Percentiles rank a stretch among this genome's conserved stretches.
Conservation (phyloP, 768 basidiomycete species). For the Hygrophoropsis aurantiaca region DNA sequence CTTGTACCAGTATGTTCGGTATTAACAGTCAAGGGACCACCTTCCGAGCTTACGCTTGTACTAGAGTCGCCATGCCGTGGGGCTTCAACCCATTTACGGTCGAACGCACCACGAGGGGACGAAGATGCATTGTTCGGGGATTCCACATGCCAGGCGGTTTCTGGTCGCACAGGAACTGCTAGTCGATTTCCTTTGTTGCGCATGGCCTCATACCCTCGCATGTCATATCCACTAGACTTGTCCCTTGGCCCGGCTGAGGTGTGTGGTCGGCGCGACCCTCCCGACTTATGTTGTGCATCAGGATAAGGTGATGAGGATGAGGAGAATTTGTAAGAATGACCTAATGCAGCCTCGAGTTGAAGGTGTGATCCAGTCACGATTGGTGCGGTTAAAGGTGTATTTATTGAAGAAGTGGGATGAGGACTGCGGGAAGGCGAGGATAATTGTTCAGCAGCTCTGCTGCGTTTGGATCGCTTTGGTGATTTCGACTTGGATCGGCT, state of each 20-base stretch:
- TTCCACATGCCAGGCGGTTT: slow-evolving; percentile 23
- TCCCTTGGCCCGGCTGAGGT: slow-evolving; percentile 76
- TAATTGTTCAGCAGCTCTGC: slow-evolving; percentile 25
- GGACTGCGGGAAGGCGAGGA: slow-evolving; percentile 43
- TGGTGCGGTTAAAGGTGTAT: slow-evolving; percentile 9
- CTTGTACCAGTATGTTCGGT: slow-evolving; percentile 14
- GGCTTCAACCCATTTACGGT: slow-evolving; percentile 19
- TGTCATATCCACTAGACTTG: slow-evolving; percentile 34
- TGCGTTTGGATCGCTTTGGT: slow-evolving; percentile 45
- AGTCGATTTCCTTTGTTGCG: slow-evolving; percentile 15
- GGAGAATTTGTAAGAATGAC: slow-evolving; percentile 27
- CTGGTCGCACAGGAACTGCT: slow-evolving; percentile 20
- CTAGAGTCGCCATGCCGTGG: slow-evolving; percentile 34
- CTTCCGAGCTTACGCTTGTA: slow-evolving; percentile 46
- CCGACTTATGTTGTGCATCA: slow-evolving; percentile 26
- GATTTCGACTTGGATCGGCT: slow-evolving; percentile 57
- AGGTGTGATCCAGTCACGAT: slow-evolving; percentile 2
- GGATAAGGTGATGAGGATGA: slow-evolving; percentile 31
- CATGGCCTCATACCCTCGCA: slow-evolving; percentile 9
- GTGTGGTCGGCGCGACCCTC: slow-evolving; percentile 56
- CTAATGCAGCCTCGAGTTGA: slow-evolving; percentile 8
- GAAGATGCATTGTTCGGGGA: no score
- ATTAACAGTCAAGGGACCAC: slow-evolving; percentile 34
- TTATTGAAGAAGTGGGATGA: slow-evolving; percentile 3
- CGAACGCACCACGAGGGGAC: slow-evolving; percentile 16